Percentiles rank a stretch among this genome's conserved stretches.
Conservation (phyloP, 2,329 filamentous ascomycete genomes). For the Clarireedia hainanense region DNA sequence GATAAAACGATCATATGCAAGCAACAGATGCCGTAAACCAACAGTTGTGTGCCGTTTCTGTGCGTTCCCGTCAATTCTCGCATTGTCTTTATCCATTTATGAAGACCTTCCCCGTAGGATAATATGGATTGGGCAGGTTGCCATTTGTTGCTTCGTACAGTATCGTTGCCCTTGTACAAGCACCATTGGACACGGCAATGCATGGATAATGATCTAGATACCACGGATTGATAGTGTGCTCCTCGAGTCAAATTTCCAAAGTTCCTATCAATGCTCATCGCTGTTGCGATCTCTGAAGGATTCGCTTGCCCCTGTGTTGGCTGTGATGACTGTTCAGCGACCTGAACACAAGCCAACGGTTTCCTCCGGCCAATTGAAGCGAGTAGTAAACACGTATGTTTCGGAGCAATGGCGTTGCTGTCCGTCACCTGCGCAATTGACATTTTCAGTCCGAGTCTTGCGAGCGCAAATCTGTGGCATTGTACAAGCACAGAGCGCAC, state of each 20-base stretch:
- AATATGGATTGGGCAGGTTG: background rate
- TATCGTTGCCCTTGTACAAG: background rate
- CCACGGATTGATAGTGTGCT: background rate
- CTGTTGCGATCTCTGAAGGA: background rate
- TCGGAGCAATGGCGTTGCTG: background rate
- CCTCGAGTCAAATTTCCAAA: background rate
- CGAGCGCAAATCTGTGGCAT: conserved; percentile 1
- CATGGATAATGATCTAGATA: background rate
- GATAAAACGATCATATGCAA: background rate
- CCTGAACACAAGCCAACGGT: background rate
- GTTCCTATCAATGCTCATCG: background rate
- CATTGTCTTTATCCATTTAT: conserved; percentile 3
- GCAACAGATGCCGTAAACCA: background rate
- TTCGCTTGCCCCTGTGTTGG: conserved; percentile 1
- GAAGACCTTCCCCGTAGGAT: no score
- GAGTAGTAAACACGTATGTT: no score
- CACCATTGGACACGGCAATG: background rate
- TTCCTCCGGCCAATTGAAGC: background rate
- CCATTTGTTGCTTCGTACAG: background rate
- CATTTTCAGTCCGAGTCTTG: background rate
- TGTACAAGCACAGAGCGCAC: background rate
- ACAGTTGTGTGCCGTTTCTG: conserved; percentile 4
- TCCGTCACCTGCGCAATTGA: background rate
- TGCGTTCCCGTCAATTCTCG: conserved; percentile 4
- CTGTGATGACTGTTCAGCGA: background rate